phyloP scores from a whole-genome alignment of 768 basidiomycete species.

The Tricholoma flavovirens region DNA sequence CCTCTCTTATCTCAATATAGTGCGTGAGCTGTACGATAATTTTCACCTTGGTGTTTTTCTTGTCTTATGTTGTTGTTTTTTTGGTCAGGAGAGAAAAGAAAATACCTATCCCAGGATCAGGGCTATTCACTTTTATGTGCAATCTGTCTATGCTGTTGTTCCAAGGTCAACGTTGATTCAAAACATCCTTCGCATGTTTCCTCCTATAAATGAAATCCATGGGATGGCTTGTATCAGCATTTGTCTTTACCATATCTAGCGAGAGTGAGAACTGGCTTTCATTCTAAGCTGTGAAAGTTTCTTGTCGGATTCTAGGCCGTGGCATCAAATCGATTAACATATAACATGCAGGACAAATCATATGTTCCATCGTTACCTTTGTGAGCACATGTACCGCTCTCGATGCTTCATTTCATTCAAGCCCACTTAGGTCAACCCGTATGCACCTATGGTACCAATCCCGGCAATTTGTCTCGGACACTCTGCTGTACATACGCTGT shows the following conservation, averaged over 20 bases:
- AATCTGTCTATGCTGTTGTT: neutral
- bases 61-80: neutral
- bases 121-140: slow-evolving; percentile 12
- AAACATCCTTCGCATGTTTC: neutral
- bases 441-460: neutral
- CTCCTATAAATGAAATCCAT: neutral
- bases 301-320: neutral
- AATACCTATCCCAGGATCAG: slow-evolving; percentile 26
- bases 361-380: neutral
- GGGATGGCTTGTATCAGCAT: neutral
- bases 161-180: slow-evolving; percentile 2
- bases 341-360: neutral
- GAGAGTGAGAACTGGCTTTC: neutral
- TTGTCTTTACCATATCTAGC: neutral
- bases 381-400: neutral
- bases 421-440: neutral
- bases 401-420: neutral
- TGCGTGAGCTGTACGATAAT: slow-evolving; percentile 50
- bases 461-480: neutral
- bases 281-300: neutral
- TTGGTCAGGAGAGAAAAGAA: slow-evolving; percentile 18
- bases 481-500: neutral
- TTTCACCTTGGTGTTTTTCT: neutral
- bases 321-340: neutral
- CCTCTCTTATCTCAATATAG: slow-evolving; percentile 24